Percentiles rank a stretch among this genome's conserved stretches.
Evolutionary conservation across 78 protist species (phyloP).

Genomic region (Anaeramoeba ignava): DNA sequence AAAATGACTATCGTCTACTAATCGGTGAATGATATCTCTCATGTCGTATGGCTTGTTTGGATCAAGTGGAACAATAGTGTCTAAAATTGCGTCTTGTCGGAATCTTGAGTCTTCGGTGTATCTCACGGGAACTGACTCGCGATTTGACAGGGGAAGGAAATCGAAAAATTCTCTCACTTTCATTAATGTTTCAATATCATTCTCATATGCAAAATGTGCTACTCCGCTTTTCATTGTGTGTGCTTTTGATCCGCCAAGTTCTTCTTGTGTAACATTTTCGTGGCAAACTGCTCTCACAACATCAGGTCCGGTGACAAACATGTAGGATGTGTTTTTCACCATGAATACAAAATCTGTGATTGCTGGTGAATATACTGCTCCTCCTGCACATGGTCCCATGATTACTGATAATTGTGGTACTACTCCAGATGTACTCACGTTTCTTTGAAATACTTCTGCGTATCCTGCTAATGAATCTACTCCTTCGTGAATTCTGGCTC

Average conservation of each 20-base stretch:
- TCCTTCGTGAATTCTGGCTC: conserved; percentile 95
- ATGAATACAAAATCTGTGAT: conserved; percentile 87
- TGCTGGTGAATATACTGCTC: conserved; percentile 94
- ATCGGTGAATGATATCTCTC: conserved; percentile 55
- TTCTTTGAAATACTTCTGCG: conserved; percentile 73
- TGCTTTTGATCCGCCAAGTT: conserved; percentile 82
- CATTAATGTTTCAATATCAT: conserved; percentile 76
- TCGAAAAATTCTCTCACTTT: conserved; percentile 50
- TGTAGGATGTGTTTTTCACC: conserved; percentile 74
- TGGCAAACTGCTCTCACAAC: conserved; percentile 52
- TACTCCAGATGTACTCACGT: conserved; percentile 85
- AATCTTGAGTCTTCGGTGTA: conserved; percentile 40
- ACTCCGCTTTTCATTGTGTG: conserved; percentile 50
- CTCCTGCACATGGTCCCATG: conserved; percentile 95
- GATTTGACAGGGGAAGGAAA: conserved; percentile 61
- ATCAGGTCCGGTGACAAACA: conserved; percentile 96
- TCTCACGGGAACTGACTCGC: conserved; percentile 36
- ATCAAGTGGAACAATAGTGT: conserved; percentile 57
- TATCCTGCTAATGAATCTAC: conserved; percentile 90
- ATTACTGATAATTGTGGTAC: conserved; percentile 83
- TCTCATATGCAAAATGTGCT: conserved; percentile 59
- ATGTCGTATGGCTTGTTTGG: conserved; percentile 85
- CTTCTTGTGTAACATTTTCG: conserved; percentile 65
- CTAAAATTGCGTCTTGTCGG: conserved; percentile 13
- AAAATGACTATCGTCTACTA: conserved; percentile 74